These are phyloP conservation scores for Dioscorea zingiberensis DNA, from an alignment of 106 monocot species.

Conservation along the genomic window DNA sequence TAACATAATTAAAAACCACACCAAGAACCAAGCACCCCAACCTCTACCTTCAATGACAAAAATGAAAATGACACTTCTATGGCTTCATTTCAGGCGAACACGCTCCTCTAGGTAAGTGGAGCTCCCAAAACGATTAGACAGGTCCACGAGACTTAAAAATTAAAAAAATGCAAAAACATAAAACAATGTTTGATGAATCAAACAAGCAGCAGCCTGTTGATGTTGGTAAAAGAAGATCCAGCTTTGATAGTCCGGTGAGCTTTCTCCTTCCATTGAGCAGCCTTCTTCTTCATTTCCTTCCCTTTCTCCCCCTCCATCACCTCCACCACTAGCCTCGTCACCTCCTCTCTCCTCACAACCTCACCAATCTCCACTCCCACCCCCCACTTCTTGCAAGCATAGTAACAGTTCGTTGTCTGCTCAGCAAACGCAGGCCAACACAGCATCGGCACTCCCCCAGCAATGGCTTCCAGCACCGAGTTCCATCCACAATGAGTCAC, in stretches of 20 bases:
- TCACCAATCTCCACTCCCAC: slow-evolving; percentile 1
- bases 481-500: slow-evolving; percentile 4
- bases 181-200: too few species aligned
- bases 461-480: neutral
- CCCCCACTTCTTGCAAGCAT: slow-evolving; percentile 1
- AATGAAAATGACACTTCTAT: too few species aligned
- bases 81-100: too few species aligned
- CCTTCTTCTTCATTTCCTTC: neutral
- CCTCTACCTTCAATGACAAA: too few species aligned
- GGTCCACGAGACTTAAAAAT: too few species aligned
- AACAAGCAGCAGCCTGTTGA: neutral
- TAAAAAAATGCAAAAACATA: too few species aligned
- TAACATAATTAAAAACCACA: too few species aligned
- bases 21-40: too few species aligned
- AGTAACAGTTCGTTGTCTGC: slow-evolving; percentile 1
- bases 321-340: neutral
- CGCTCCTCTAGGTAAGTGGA: too few species aligned
- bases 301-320: slow-evolving; percentile 9
- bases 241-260: neutral
- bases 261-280: slow-evolving; percentile 1
- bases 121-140: too few species aligned
- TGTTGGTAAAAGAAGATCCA: neutral
- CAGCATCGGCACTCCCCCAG: neutral
- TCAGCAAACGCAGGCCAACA: slow-evolving; percentile 7
- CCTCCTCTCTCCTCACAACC: slow-evolving; percentile 3